Conservation (phyloP, 257 asterid genomes). For the Capsicum pubescens region DNA sequence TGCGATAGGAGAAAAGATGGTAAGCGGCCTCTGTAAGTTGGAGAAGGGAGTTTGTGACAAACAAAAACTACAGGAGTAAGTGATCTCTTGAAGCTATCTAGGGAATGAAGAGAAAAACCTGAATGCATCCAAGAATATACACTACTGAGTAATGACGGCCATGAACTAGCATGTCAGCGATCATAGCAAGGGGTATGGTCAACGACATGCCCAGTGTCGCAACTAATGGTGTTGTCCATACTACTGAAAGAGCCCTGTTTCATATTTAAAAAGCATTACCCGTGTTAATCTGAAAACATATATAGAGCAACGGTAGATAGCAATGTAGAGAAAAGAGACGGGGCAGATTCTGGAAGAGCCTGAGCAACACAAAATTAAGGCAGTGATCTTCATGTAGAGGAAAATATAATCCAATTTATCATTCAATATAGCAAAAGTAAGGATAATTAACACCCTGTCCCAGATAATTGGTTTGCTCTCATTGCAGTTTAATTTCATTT, state of each 20-base stretch:
- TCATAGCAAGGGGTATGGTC: constrained; percentile 80
- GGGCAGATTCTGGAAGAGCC: background rate
- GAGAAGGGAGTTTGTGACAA: no score
- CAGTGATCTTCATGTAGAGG: background rate
- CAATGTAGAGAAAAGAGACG: background rate
- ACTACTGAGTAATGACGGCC: constrained; percentile 67
- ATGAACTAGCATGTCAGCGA: constrained; percentile 78
- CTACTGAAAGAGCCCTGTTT: constrained; percentile 78
- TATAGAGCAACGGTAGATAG: background rate
- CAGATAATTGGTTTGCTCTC: background rate
- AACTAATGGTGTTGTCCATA: constrained; percentile 84
- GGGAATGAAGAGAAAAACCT: constrained; percentile 44
- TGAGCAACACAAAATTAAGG: background rate
- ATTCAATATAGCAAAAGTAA: background rate
- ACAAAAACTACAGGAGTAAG: no score
- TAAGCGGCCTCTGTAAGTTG: no score
- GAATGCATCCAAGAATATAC: constrained; percentile 74
- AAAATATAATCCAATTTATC: background rate
- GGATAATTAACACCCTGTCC: background rate
- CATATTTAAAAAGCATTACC: background rate
- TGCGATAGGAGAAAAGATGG: no score
- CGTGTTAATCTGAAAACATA: background rate
- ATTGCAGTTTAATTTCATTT: background rate
- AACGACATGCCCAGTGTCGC: constrained; percentile 85
- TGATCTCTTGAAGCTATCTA: background rate